Conservation (phyloP, 805 yeast genomes). For the Hanseniaspora guilliermondii region DNA sequence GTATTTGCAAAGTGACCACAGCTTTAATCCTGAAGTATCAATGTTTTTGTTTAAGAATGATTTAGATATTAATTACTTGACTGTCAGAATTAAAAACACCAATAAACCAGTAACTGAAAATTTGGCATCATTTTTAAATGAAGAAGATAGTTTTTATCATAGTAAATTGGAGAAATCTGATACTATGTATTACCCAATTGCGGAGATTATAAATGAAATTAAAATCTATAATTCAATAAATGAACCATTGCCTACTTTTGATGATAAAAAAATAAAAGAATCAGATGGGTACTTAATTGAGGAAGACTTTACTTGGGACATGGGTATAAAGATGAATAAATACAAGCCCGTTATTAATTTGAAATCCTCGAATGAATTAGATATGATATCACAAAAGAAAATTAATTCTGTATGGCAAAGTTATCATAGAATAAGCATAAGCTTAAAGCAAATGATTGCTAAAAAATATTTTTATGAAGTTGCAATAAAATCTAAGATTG, state of each 20-base stretch:
- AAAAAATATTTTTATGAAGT: conserved; percentile 14
- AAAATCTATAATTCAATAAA: neutral
- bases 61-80: neutral
- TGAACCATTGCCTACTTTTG: neutral
- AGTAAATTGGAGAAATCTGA: neutral
- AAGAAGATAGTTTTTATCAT: neutral
- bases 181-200: neutral
- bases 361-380: conserved; percentile 13
- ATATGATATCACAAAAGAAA: neutral
- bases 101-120: neutral
- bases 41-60: neutral
- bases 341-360: neutral
- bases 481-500: neutral
- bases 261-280: neutral
- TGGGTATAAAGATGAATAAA: neutral
- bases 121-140: neutral
- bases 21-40: neutral
- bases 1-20: neutral
- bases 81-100: neutral
- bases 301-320: neutral
- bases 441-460: neutral
- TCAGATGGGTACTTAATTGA: conserved; percentile 11
- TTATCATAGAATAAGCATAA: neutral
- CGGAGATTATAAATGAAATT: neutral
- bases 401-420: neutral